Percentiles rank a stretch among this genome's conserved stretches.
Evolutionary conservation across 2,329 filamentous ascomycete genomes (phyloP).

Genomic region (Ascochyta viciae-villosae): DNA sequence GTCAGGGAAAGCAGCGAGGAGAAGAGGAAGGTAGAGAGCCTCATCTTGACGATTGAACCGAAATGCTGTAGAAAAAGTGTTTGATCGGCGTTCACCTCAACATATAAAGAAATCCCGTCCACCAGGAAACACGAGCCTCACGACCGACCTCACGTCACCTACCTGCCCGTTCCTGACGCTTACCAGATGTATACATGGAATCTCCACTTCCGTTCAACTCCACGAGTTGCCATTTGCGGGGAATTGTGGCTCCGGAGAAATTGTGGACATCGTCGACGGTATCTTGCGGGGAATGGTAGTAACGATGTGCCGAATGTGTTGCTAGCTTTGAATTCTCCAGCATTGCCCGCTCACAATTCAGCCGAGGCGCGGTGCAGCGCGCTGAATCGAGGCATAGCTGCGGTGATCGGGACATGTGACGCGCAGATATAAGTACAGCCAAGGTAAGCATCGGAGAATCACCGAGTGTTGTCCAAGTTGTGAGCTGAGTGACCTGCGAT

Average conservation of each 20-base stretch:
- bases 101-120: conserved; percentile 9
- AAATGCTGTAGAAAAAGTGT: conserved; percentile 5
- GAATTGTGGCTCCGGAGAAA: conserved; percentile 31
- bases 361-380: conserved; percentile 10
- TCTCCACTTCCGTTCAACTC: conserved; percentile 8
- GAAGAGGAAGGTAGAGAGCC: conserved; percentile 35
- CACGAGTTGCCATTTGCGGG: conserved; percentile 23
- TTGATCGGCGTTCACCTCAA: conserved; percentile 5
- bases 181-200: conserved; percentile 2
- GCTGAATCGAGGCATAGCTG: conserved; percentile 8
- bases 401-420: conserved; percentile 13
- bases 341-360: conserved; percentile 14
- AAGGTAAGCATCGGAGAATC: conserved; percentile 13
- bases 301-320: conserved; percentile 25
- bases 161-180: conserved; percentile 15
- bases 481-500: background rate
- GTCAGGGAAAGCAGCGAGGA: conserved; percentile 27
- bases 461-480: conserved; percentile 3
- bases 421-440: conserved; percentile 1
- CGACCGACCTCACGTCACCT: conserved; percentile 11
- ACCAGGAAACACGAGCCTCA: conserved; percentile 8
- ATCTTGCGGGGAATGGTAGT: conserved; percentile 27
- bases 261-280: conserved; percentile 19
- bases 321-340: conserved; percentile 9
- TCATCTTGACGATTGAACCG: conserved; percentile 37